A percentile compares a stretch with the other conserved stretches of the same genome.
phyloP scores from a whole-genome alignment of 768 basidiomycete genomes.

The Pleurotus giganteus region DNA sequence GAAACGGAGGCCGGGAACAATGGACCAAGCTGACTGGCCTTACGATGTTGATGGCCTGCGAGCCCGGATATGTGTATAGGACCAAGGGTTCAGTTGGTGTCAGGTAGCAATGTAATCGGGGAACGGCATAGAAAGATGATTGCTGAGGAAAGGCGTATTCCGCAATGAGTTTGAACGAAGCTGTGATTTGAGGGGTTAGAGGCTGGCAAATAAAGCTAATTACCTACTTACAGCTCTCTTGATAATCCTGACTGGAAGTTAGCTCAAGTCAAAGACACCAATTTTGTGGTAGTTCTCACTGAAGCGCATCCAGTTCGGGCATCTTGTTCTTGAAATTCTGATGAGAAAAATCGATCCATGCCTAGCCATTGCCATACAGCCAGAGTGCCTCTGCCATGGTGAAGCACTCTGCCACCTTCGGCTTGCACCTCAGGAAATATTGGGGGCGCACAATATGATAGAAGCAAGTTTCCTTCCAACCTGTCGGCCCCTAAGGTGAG shows the following conservation, averaged over 20 bases:
- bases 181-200: conserved; percentile 28
- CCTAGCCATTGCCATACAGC: conserved; percentile 70
- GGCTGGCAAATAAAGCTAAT: neutral
- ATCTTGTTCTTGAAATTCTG: conserved; percentile 26
- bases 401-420: conserved; percentile 17
- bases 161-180: conserved; percentile 65
- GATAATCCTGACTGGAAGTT: conserved; percentile 58
- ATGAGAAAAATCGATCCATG: conserved; percentile 62
- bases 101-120: conserved; percentile 37
- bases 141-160: conserved; percentile 41
- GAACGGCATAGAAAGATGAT: conserved; percentile 23
- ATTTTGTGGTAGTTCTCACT: conserved; percentile 34
- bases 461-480: conserved; percentile 53
- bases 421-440: conserved; percentile 33
- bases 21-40: conserved; percentile 47
- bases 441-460: conserved; percentile 54
- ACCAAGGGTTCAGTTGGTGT: conserved; percentile 51
- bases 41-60: conserved; percentile 38
- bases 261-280: neutral
- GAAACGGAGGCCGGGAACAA: conserved; percentile 40
- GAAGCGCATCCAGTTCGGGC: conserved; percentile 58
- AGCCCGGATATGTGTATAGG: conserved; percentile 37
- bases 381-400: conserved; percentile 48
- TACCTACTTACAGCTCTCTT: conserved; percentile 61
- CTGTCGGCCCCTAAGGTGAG: no score